phyloP scores from a whole-genome alignment of 176 grass and related monocot genomes.

The Oryza coarctata region DNA sequence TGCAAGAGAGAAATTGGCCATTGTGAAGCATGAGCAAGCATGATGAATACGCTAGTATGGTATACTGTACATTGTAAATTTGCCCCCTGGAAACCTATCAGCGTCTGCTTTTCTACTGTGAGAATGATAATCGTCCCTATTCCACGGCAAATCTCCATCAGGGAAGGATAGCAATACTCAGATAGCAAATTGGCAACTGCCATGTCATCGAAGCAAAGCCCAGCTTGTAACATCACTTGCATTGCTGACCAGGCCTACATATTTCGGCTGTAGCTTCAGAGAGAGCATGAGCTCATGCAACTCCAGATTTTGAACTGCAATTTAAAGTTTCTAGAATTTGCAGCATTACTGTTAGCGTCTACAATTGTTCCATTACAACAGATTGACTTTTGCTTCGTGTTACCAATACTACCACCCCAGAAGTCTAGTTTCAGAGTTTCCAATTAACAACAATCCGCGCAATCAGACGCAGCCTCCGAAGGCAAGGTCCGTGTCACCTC shows the following conservation, averaged over 20 bases:
- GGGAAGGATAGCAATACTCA: neutral
- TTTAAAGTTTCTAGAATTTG: neutral
- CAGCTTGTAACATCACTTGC: neutral
- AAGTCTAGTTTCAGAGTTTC: neutral
- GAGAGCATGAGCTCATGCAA: neutral
- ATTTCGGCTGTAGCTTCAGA: neutral
- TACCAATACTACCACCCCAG: neutral
- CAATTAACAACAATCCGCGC: neutral
- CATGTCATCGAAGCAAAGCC: neutral
- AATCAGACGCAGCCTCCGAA: neutral
- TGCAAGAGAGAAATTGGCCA: conserved; percentile 10
- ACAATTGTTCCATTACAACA: neutral
- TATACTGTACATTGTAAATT: neutral
- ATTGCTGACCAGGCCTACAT: neutral
- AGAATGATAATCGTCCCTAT: neutral
- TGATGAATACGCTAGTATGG: neutral
- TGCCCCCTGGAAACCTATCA: neutral
- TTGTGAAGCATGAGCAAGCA: conserved; percentile 33
- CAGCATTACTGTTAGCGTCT: neutral
- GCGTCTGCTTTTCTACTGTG: neutral
- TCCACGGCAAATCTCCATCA: neutral
- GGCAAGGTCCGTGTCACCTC: conserved; percentile 19
- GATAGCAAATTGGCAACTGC: neutral
- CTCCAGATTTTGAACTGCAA: neutral
- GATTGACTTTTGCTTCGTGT: neutral